These are phyloP conservation scores for Fusarium robinianum DNA, from an alignment of 2,329 filamentous ascomycete genomes.

Conservation along the genomic window DNA sequence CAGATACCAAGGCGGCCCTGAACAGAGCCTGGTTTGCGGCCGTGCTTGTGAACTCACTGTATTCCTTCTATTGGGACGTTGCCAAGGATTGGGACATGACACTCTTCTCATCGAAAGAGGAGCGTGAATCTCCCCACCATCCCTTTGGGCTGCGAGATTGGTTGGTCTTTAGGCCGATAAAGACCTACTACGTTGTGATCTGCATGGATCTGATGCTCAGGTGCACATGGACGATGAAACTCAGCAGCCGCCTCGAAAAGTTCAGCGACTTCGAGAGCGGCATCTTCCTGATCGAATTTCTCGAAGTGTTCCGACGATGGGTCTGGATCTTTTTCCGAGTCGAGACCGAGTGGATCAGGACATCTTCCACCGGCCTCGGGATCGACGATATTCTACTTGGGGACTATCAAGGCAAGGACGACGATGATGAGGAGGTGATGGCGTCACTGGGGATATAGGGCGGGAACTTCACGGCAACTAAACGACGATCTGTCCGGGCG, in stretches of 20 bases:
- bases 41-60: constrained; percentile 81
- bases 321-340: constrained; percentile 97
- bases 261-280: constrained; percentile 86
- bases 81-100: constrained; percentile 96
- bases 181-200: constrained; percentile 83
- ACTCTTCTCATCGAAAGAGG: constrained; percentile 66
- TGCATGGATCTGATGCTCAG: constrained; percentile 77
- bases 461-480: constrained; percentile 1
- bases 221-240: constrained; percentile 89
- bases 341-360: constrained; percentile 87
- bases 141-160: constrained; percentile 78
- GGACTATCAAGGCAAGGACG: constrained; percentile 68
- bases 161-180: constrained; percentile 71
- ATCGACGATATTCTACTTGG: constrained; percentile 75
- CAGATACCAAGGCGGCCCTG: constrained; percentile 47
- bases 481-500: constrained; percentile 15
- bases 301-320: constrained; percentile 89
- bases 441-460: constrained; percentile 10
- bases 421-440: constrained; percentile 45
- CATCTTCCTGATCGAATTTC: constrained; percentile 82
- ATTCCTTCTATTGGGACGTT: constrained; percentile 99
- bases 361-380: constrained; percentile 54
- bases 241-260: constrained; percentile 80
- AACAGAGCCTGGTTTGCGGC: constrained; percentile 70
- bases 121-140: constrained; percentile 66